Evolutionary conservation across 2,329 filamentous ascomycete genomes (phyloP), one percentile per base, ranked within the genome.

Genomic region (Xylariaceae sp.): DNA sequence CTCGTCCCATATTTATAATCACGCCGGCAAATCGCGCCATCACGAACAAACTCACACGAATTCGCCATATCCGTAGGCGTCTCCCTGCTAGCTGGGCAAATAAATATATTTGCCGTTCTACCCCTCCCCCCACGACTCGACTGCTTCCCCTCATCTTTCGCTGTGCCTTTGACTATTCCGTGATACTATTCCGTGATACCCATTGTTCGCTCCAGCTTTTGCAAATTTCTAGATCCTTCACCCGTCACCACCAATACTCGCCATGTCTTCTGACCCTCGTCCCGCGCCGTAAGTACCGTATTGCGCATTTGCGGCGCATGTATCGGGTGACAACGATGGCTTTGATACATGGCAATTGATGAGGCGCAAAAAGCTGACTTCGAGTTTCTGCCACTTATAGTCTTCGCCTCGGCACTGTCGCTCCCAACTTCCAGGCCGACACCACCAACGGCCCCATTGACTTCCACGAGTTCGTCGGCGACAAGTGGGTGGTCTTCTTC

Each of bases 351-450:
- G 30, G 15, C n/a, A 6, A 11, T 15, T 31, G 18, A 31, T 31
- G 22, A 31, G 19, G 9, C 15, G n/a, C 33, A 48, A 45, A 11
- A 5, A 31, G 15, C 44, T 47, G 14, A 55, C 38, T 36, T 11
- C 17, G 11, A 22, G 47, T 30, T 39, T 39, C 44, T 44, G 30
- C 17, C 19, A 12, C 14, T 46, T 40, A 18, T 58, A 81, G 79
- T 57, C 80, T 87, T 63, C 83, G 84, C 60, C 75, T 87, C 64
- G 84, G 84, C 69, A 75, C 75, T 58, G 71, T 74, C 49, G 88
- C 89, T 59, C 88, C 88, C 64, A 90, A 91, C 78, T 94, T 94
- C 79, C 73, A 87, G 73, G 88, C 87, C 64, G 83, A 91, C 58
- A 91, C 87, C 55, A 92, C 88, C 52, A 75, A 81, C 61, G 86